phyloP scores from a whole-genome alignment of 805 yeast species.

The Schwanniomyces yamadae region DNA sequence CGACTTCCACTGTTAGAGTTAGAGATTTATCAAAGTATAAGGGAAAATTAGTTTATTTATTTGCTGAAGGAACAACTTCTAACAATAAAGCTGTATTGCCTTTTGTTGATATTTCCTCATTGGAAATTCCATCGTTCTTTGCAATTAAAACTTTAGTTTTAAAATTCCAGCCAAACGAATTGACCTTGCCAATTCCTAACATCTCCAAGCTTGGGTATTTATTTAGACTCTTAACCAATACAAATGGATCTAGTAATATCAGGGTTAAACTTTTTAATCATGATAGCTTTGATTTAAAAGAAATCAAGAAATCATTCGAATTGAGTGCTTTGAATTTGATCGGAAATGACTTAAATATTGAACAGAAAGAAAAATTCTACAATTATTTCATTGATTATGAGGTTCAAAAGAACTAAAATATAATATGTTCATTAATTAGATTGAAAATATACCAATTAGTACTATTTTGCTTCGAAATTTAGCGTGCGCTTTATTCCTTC shows the following conservation, averaged over 20 bases:
- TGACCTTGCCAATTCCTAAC: slow-evolving; percentile 38
- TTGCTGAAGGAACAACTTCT: slow-evolving; percentile 82
- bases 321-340: slow-evolving; percentile 33
- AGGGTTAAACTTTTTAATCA: slow-evolving; percentile 28
- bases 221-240: slow-evolving; percentile 20
- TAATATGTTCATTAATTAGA: not conserved
- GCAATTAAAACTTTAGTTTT: slow-evolving; percentile 36
- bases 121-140: slow-evolving; percentile 11
- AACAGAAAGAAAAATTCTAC: slow-evolving; percentile 30
- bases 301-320: slow-evolving; percentile 26
- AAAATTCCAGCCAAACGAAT: slow-evolving; percentile 35
- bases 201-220: slow-evolving; percentile 20
- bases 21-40: slow-evolving; percentile 23
- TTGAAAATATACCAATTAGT: not conserved
- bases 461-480: too few species aligned
- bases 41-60: slow-evolving; percentile 50
- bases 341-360: slow-evolving; percentile 24
- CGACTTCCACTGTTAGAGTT: slow-evolving; percentile 11
- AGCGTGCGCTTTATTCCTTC: too few species aligned
- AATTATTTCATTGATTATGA: slow-evolving; percentile 17
- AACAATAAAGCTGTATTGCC: slow-evolving; percentile 78
- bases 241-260: slow-evolving; percentile 19
- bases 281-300: slow-evolving; percentile 14
- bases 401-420: not conserved
- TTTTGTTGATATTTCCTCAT: slow-evolving; percentile 30